These are phyloP conservation scores for Macadamia tetraphylla DNA, from an alignment of 164 flowering plant genomes.

Conservation along the genomic window DNA sequence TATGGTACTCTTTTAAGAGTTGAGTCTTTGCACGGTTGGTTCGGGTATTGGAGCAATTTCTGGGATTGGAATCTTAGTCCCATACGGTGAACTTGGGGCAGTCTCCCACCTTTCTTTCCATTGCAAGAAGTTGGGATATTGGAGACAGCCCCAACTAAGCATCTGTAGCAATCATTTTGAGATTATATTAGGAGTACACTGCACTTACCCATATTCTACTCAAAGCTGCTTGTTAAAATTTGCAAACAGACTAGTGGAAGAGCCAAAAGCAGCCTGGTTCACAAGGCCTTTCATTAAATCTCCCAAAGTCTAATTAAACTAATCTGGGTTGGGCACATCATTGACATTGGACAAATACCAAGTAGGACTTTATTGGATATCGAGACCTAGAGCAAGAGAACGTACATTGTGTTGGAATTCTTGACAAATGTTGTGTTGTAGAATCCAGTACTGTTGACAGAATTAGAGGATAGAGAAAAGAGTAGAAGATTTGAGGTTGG, in stretches of 20 bases:
- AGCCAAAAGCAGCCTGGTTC: neutral
- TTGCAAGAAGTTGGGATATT: neutral
- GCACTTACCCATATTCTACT: conserved; percentile 16
- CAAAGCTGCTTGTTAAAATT: neutral
- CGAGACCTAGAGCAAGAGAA: conserved; percentile 15
- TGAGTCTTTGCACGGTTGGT: no score
- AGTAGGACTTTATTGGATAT: neutral
- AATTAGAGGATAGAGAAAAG: conserved; percentile 15
- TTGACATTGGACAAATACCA: neutral
- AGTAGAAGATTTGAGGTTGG: conserved; percentile 17
- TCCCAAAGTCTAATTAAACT: conserved; percentile 1
- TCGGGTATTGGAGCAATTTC: no score
- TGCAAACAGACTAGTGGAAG: conserved; percentile 7
- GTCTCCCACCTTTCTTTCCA: conserved; percentile 1
- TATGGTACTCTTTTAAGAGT: no score
- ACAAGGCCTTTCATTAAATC: neutral
- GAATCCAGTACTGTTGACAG: conserved; percentile 2
- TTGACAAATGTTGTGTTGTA: conserved; percentile 6
- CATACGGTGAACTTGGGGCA: no score
- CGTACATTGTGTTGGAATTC: conserved; percentile 7
- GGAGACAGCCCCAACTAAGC: conserved; percentile 4
- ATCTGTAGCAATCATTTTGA: conserved; percentile 11
- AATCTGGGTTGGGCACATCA: conserved; percentile 1
- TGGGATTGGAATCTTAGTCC: no score
- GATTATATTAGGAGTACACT: conserved; percentile 30